Percentiles rank a stretch among this genome's conserved stretches.
phyloP scores from a whole-genome alignment of 2,329 filamentous ascomycete species.

The Arthrobotrys pseudoclavata region DNA sequence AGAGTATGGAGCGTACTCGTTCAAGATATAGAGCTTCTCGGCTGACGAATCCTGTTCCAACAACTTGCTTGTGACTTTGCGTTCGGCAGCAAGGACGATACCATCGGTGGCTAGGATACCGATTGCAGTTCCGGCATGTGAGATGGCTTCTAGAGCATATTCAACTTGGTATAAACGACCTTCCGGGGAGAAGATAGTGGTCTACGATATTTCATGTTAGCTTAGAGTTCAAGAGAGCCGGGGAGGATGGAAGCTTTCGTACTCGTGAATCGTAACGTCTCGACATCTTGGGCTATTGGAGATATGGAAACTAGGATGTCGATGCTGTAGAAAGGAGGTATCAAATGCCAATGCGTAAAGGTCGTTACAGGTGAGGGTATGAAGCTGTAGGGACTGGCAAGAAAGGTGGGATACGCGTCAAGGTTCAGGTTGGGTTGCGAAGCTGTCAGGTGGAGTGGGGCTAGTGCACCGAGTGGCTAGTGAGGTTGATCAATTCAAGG shows the following conservation, averaged over 20 bases:
- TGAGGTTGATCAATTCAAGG: slow-evolving; percentile 1
- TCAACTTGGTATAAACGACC: slow-evolving; percentile 98
- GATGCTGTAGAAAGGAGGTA: slow-evolving; percentile 16
- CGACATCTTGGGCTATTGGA: slow-evolving; percentile 75
- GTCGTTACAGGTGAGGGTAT: slow-evolving; percentile 33
- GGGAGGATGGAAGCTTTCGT: slow-evolving; percentile 67
- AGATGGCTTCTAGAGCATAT: slow-evolving; percentile 99
- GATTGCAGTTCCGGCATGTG: slow-evolving; percentile 95
- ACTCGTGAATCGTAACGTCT: slow-evolving; percentile 98
- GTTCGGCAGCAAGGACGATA: slow-evolving; percentile 96
- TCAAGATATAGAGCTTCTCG: slow-evolving; percentile 99
- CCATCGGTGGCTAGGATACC: slow-evolving; percentile 98
- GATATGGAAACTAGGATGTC: background rate
- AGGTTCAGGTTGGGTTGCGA: slow-evolving; percentile 58
- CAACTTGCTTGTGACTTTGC: slow-evolving; percentile 99
- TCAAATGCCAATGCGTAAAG: slow-evolving; percentile 43
- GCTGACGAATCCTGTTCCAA: slow-evolving; percentile 99
- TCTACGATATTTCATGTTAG: slow-evolving; percentile 71
- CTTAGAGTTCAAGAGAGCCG: slow-evolving; percentile 40
- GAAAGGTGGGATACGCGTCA: slow-evolving; percentile 60
- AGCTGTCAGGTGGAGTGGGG: slow-evolving; percentile 60
- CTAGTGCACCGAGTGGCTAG: slow-evolving; percentile 45
- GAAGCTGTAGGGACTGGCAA: slow-evolving; percentile 38
- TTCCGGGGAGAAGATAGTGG: slow-evolving; percentile 99
- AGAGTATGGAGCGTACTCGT: slow-evolving; percentile 76